These are phyloP conservation scores for Sphaerulina vaccinii DNA, from an alignment of 2,329 filamentous ascomycete genomes.

Conservation along the genomic window DNA sequence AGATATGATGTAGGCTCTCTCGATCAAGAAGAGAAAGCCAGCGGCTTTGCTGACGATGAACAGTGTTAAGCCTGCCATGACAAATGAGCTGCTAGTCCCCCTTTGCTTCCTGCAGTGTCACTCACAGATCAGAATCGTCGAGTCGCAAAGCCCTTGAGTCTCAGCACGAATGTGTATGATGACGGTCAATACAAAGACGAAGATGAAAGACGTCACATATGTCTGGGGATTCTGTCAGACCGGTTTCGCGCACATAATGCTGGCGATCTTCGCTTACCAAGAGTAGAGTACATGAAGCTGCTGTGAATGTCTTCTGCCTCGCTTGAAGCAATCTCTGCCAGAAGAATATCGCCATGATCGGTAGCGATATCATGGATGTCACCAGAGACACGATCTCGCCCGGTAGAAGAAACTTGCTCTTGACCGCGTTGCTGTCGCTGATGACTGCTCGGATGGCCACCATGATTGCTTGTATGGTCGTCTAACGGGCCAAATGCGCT, in stretches of 20 bases:
- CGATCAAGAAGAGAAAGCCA: constrained; percentile 24
- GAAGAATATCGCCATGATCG: constrained; percentile 20
- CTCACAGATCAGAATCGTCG: constrained; percentile 20
- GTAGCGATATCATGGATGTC: constrained; percentile 12
- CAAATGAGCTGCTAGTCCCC: background rate
- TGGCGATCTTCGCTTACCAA: constrained; percentile 8
- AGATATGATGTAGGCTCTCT: constrained; percentile 27
- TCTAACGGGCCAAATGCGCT: too few relatives aligned
- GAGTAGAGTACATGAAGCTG: constrained; percentile 20
- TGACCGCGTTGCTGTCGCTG: constrained; percentile 13
- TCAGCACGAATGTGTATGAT: constrained; percentile 20
- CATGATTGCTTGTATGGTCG: background rate
- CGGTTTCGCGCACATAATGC: background rate
- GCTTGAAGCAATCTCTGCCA: constrained; percentile 18
- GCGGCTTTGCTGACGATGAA: constrained; percentile 21
- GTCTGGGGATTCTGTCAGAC: constrained; percentile 13
- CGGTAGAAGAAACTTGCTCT: constrained; percentile 11
- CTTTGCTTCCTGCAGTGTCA: background rate
- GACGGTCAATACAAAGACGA: constrained; percentile 23
- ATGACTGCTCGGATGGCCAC: constrained; percentile 9
- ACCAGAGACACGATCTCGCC: constrained; percentile 19
- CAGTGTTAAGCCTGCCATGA: constrained; percentile 20
- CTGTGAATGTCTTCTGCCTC: constrained; percentile 10
- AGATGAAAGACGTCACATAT: constrained; percentile 23
- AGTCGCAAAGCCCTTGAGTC: constrained; percentile 17